Base-by-base conservation (phyloP, 1,139 yeast species). In the Nakaseomyces glabratus region DNA sequence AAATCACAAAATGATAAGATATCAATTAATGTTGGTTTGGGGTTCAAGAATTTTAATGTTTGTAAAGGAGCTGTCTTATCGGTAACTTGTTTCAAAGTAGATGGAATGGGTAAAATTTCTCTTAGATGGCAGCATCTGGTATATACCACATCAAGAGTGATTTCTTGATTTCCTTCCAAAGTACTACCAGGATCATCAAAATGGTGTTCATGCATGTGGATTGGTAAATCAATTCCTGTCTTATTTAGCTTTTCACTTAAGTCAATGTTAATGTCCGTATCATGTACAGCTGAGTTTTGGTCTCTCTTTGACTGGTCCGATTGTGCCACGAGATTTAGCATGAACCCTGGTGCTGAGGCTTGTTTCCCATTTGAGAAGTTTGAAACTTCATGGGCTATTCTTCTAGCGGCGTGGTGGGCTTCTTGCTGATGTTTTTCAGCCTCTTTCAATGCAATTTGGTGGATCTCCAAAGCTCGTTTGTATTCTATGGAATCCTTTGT, bases 1-100 rank as follows among this genome's bases (percentile, higher is more conserved):
- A 88, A 88, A 56, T 88, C 97, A 42, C 88, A 71, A 54, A 88
- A 85, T 2, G 96, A 82, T 40, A 84, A 68, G 4, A 86, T 73
- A 60, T 88, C 97, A 45, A 88, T 84, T 45, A 86, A 61, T 0
- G 97, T 86, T 2, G 97, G 97, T 43, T 77, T 76, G 3, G 96
- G 95, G 55, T 88, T 88, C 48, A 85, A 66, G 58, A 88, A 68
- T 51, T 84, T 81, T 43, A 88, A 62, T 5, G 79, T 78, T 42
- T 80, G 82, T 34, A 88, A 63, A 1, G 95, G 95, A 31, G 77
- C 71, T 0, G 76, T 59, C 48, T 82, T 82, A 42, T 76, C 76
- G 51, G 79, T 82, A 40, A 88, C 67, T 51, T 81, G 93, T 49
- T 77, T 79, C 41, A 80, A 53, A 8, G 82, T 78, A 0, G 88